phyloP scores from a whole-genome alignment of 2,329 filamentous ascomycete species.

The Hypocrella siamensis region DNA sequence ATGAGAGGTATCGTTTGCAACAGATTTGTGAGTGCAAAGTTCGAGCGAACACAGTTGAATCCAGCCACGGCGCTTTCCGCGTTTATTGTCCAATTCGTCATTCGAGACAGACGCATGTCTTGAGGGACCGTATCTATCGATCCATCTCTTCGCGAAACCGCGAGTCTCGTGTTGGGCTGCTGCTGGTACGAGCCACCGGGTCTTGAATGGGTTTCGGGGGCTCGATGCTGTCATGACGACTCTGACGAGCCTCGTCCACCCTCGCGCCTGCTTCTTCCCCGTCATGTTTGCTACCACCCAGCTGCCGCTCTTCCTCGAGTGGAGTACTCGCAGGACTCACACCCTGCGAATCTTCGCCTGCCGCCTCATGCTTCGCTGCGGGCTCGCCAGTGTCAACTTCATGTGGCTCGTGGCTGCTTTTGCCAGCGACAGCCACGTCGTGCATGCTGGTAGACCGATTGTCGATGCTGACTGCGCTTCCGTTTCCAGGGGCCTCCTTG shows the following conservation, averaged over 20 bases:
- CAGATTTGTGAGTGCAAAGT: no score
- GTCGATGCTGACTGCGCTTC: conserved; percentile 27
- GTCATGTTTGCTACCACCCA: conserved; percentile 12
- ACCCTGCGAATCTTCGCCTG: conserved; percentile 14
- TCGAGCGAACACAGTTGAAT: no score
- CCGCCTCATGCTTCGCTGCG: conserved; percentile 3
- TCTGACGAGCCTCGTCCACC: conserved; percentile 6
- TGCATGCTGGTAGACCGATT: conserved; percentile 26
- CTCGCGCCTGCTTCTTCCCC: conserved; percentile 1
- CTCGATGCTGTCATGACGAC: conserved; percentile 12
- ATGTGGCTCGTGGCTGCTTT: conserved; percentile 8
- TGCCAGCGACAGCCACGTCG: conserved; percentile 30
- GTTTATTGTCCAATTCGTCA: not conserved
- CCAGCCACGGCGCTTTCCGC: not conserved
- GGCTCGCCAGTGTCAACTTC: conserved; percentile 1
- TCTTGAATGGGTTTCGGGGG: conserved; percentile 22
- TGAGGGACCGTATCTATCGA: conserved; percentile 4
- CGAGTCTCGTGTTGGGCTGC: conserved; percentile 40
- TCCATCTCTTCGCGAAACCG: conserved; percentile 42
- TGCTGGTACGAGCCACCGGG: conserved; percentile 19
- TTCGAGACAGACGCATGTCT: not conserved
- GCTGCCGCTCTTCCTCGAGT: conserved; percentile 27
- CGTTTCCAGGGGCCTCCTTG: conserved; percentile 26
- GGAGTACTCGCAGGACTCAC: conserved; percentile 19
- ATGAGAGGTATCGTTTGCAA: no score